Evolutionary conservation across 2,329 filamentous ascomycete genomes (phyloP).

Genomic region (Periconia macrospinosa): DNA sequence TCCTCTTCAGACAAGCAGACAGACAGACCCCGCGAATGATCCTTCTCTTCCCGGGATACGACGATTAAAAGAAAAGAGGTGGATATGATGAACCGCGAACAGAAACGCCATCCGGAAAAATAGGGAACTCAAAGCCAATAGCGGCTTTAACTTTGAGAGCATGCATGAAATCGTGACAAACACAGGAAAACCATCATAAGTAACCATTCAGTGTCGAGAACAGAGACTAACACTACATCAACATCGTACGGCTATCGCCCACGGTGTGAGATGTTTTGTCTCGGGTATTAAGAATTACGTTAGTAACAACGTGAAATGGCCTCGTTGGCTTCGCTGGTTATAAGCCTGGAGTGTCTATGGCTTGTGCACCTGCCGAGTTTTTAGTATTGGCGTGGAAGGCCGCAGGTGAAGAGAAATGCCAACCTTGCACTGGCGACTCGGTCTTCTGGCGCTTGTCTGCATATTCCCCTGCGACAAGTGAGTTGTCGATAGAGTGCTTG

Average conservation of each 20-base stretch:
- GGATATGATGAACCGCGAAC: background rate
- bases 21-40: no score
- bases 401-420: conserved; percentile 26
- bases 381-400: conserved; percentile 34
- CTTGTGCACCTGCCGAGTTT: conserved; percentile 31
- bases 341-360: conserved; percentile 9
- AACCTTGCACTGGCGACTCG: conserved; percentile 37
- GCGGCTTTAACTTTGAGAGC: background rate
- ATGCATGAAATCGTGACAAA: conserved; percentile 5
- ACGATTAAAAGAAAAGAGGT: background rate
- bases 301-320: background rate
- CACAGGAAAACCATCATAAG: background rate
- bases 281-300: background rate
- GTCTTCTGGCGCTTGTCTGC: conserved; percentile 40
- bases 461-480: conserved; percentile 34
- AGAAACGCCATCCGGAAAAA: conserved; percentile 1
- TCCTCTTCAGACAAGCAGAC: no score
- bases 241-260: no score
- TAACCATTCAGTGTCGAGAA: background rate
- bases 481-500: conserved; percentile 38
- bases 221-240: background rate
- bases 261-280: background rate
- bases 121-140: background rate
- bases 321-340: background rate
- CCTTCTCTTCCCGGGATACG: background rate